Percentiles rank a stretch among this genome's conserved stretches.
Conservation (phyloP, 108 stramenopile species). For the Cyclotella choctawhatcheeana region DNA sequence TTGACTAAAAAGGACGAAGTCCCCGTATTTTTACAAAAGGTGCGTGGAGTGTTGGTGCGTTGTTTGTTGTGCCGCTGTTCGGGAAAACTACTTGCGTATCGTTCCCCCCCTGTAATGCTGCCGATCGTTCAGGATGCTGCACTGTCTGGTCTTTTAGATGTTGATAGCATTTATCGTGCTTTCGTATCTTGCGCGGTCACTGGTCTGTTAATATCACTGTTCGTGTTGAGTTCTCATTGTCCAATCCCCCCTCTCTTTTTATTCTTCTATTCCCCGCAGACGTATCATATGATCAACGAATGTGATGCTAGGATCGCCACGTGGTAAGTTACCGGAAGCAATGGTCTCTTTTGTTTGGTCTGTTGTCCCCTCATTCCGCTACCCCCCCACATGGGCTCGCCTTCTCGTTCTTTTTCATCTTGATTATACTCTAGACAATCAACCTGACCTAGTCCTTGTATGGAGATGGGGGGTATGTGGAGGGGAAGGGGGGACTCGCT, state of each 20-base stretch:
- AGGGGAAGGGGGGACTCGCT: neutral
- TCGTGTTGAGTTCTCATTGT: too few relatives aligned
- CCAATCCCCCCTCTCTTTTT: too few relatives aligned
- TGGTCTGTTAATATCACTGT: too few relatives aligned
- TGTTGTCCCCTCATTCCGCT: conserved; percentile 37
- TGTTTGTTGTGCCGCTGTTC: too few relatives aligned
- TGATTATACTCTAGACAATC: conserved; percentile 23
- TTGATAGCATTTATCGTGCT: neutral
- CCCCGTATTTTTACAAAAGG: conserved; percentile 57
- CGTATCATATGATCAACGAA: conserved; percentile 78
- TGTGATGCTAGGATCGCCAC: conserved; percentile 68
- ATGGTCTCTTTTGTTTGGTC: conserved; percentile 6
- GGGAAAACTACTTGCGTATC: too few relatives aligned
- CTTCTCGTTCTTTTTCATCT: conserved; percentile 1
- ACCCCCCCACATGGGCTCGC: conserved; percentile 24
- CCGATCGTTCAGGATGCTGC: neutral
- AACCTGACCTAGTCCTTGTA: too few relatives aligned
- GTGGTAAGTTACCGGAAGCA: conserved; percentile 57
- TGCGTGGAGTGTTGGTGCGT: conserved; percentile 11
- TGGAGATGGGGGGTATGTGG: too few relatives aligned
- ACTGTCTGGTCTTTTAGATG: neutral
- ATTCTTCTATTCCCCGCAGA: conserved; percentile 30
- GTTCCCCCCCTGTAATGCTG: neutral
- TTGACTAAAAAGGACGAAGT: conserved; percentile 48
- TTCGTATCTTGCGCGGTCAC: too few relatives aligned